A percentile compares a stretch with the other conserved stretches of the same genome.
Evolutionary conservation across 2,329 filamentous ascomycete species (phyloP).

Genomic region (Scortechinia acanthostroma): DNA sequence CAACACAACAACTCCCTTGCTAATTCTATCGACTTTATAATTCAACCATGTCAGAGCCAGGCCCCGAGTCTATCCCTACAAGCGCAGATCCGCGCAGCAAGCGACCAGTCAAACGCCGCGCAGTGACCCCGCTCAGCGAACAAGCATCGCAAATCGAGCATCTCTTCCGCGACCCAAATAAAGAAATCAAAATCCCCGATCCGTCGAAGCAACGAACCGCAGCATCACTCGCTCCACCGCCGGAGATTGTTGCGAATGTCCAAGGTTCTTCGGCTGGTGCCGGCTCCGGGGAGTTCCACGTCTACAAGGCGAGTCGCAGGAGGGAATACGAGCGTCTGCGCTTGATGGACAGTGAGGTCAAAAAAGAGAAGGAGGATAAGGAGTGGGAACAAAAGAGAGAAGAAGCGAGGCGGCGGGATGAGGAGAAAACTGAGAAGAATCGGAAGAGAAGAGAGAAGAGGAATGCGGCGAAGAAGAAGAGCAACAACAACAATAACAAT

Average conservation of each 20-base stretch:
- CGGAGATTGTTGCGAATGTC: not conserved
- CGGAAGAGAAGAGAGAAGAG: not conserved
- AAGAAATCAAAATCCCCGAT: not conserved
- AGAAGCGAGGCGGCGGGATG: not conserved
- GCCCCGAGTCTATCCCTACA: slow-evolving; percentile 1
- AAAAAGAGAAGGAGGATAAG: not conserved
- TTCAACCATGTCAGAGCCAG: slow-evolving; percentile 2
- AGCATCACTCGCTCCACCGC: not conserved
- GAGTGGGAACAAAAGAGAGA: not conserved
- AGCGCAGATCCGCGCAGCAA: not conserved
- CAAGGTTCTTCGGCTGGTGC: slow-evolving; percentile 2
- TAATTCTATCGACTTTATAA: no score
- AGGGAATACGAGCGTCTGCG: not conserved
- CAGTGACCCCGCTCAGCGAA: not conserved
- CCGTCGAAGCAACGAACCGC: not conserved
- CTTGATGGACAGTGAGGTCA: not conserved
- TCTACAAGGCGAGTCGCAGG: slow-evolving; percentile 1
- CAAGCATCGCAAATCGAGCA: not conserved
- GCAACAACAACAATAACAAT: not conserved
- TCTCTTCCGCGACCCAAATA: not conserved
- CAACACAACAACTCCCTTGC: no score
- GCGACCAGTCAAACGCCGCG: not conserved
- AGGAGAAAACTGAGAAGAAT: slow-evolving; percentile 2
- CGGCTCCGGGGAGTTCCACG: not conserved
- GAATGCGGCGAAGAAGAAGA: not conserved